These are phyloP conservation scores for Penicillium antarcticum DNA, from an alignment of 495 filamentous ascomycete species.

Conservation along the genomic window DNA sequence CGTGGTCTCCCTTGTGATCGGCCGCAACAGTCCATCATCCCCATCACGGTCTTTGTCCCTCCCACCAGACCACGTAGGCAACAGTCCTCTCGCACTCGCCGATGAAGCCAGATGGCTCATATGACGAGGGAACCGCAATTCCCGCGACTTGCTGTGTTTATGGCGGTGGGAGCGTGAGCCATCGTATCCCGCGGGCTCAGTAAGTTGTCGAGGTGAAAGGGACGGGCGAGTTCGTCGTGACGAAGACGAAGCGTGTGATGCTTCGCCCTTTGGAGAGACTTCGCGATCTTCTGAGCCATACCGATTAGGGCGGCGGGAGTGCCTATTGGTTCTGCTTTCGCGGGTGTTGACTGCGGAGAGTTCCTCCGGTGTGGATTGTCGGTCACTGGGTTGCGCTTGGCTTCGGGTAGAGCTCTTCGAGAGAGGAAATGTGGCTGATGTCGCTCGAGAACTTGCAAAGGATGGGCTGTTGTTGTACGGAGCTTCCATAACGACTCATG, in stretches of 20 bases:
- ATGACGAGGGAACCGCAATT: constrained; percentile 32
- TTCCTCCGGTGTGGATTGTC: constrained; percentile 8
- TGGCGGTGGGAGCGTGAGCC: constrained; percentile 23
- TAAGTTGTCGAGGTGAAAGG: background rate
- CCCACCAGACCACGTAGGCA: constrained; percentile 31
- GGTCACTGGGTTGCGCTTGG: constrained; percentile 12
- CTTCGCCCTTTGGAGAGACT: constrained; percentile 1
- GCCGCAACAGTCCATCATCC: constrained; percentile 33
- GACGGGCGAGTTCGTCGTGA: background rate
- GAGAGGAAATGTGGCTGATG: constrained; percentile 2
- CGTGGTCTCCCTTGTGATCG: constrained; percentile 30
- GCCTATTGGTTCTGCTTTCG: background rate
- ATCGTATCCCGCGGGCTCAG: constrained; percentile 20
- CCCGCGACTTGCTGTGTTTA: constrained; percentile 37
- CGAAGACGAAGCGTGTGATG: background rate
- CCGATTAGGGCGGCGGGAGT: background rate
- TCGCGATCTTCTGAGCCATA: constrained; percentile 1
- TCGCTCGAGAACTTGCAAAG: background rate
- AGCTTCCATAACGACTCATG: constrained; percentile 23
- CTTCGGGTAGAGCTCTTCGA: constrained; percentile 10
- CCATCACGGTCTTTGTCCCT: constrained; percentile 35
- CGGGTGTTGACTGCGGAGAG: constrained; percentile 13
- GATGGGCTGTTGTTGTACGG: constrained; percentile 7
- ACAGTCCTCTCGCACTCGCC: constrained; percentile 29
- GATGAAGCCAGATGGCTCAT: constrained; percentile 40